phyloP scores from a whole-genome alignment of 257 asterid genomes.

The Salvia miltiorrhiza region DNA sequence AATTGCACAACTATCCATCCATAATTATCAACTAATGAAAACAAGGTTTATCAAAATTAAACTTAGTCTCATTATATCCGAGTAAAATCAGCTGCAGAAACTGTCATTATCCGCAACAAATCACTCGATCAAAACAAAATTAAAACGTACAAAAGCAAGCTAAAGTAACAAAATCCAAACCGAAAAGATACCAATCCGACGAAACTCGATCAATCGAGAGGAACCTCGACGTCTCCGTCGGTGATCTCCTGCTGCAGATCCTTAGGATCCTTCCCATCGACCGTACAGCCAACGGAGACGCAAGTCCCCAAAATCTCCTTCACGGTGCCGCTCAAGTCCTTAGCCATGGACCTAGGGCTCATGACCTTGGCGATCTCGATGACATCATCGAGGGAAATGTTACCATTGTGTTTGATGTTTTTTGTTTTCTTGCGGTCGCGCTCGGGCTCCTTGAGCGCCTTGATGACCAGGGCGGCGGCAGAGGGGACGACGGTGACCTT shows the following conservation, averaged over 20 bases:
- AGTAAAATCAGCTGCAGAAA: neutral
- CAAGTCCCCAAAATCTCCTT: constrained; percentile 72
- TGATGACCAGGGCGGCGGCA: constrained; percentile 68
- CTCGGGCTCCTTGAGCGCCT: constrained; percentile 69
- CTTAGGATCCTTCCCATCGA: constrained; percentile 21
- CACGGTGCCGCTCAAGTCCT: constrained; percentile 56
- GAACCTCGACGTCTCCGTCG: constrained; percentile 28
- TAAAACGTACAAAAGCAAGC: neutral
- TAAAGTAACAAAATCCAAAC: constrained; percentile 3
- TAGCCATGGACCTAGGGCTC: constrained; percentile 58
- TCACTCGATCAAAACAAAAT: neutral
- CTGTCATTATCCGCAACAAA: neutral
- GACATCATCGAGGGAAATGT: constrained; percentile 42
- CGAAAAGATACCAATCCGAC: neutral
- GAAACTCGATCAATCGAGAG: constrained; percentile 36
- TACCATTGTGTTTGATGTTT: constrained; percentile 62
- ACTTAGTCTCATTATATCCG: neutral
- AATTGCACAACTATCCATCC: neutral
- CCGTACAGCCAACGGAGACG: constrained; percentile 69
- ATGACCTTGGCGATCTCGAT: constrained; percentile 40
- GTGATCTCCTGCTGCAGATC: no score
- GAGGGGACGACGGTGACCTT: constrained; percentile 66
- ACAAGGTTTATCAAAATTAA: neutral
- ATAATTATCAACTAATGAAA: no score
- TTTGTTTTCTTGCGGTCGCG: constrained; percentile 65